Evolutionary conservation across 2,329 filamentous ascomycete species (phyloP).

Genomic region (Mycocentrospora acerina): DNA sequence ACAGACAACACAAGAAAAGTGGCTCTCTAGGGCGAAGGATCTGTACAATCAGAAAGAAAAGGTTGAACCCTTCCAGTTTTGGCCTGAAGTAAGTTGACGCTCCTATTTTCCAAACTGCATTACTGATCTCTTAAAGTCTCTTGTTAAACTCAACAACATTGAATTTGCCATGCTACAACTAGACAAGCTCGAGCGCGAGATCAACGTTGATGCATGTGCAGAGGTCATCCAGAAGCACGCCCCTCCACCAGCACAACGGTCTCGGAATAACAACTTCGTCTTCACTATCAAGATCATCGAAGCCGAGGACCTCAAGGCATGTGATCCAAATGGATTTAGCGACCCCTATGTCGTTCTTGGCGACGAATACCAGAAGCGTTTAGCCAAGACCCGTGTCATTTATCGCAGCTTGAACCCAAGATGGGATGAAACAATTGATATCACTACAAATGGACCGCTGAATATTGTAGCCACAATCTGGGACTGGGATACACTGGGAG

Average conservation of each 20-base stretch:
- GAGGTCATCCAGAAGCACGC: conserved; percentile 74
- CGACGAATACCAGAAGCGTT: conserved; percentile 95
- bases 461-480: conserved; percentile 97
- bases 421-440: conserved; percentile 97
- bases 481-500: conserved; percentile 97
- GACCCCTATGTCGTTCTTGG: conserved; percentile 97
- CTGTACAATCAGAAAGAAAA: conserved; percentile 90
- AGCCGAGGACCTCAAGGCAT: conserved; percentile 96
- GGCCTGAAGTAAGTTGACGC: conserved; percentile 68
- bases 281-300: conserved; percentile 99
- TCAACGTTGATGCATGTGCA: conserved; percentile 90
- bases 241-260: conserved; percentile 67
- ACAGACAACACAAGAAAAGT: conserved; percentile 86
- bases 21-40: conserved; percentile 90
- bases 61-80: conserved; percentile 95
- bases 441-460: conserved; percentile 85
- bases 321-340: conserved; percentile 89
- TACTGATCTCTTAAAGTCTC: conserved; percentile 61
- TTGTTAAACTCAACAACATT: conserved; percentile 97
- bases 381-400: conserved; percentile 91
- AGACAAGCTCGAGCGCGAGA: conserved; percentile 82
- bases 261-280: conserved; percentile 82
- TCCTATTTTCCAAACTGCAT: not conserved
- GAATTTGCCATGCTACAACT: conserved; percentile 92
- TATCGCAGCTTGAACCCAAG: conserved; percentile 88